phyloP scores from a whole-genome alignment of 1,284 basidiomycete species.

The Leucoagaricus sp. region DNA sequence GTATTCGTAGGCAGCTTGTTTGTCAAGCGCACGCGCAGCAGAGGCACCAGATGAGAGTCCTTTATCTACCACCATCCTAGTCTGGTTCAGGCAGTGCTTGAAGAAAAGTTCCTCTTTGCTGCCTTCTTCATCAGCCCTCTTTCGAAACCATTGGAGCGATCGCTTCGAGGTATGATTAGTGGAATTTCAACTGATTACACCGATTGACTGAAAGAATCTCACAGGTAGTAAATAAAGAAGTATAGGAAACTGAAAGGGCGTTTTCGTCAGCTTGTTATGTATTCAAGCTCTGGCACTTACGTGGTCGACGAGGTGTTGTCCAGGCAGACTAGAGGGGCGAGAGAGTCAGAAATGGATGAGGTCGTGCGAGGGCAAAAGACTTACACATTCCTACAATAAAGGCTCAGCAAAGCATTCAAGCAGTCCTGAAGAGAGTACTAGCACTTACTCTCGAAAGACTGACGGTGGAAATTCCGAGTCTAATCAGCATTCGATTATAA shows the following conservation, averaged over 20 bases:
- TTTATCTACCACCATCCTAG: constrained; percentile 21
- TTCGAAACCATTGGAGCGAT: constrained; percentile 33
- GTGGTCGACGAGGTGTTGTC: constrained; percentile 9
- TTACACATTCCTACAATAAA: background rate
- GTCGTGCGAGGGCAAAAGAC: background rate
- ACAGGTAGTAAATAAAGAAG: constrained; percentile 6
- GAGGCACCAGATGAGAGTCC: constrained; percentile 25
- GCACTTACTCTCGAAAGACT: background rate
- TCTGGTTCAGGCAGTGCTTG: constrained; percentile 23
- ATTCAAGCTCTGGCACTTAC: background rate
- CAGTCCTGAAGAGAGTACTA: too few species aligned
- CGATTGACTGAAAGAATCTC: background rate
- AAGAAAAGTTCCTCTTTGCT: constrained; percentile 23
- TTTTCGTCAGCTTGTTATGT: background rate
- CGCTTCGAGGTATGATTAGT: constrained; percentile 16
- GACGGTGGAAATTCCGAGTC: too few species aligned
- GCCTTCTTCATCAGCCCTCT: constrained; percentile 26
- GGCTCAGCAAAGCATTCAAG: too few species aligned
- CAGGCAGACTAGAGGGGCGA: background rate
- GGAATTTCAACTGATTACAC: background rate
- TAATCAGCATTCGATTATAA: background rate
- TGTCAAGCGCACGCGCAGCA: constrained; percentile 24
- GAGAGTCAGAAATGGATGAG: background rate
- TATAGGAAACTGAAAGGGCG: background rate
- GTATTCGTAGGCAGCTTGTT: too few species aligned